Evolutionary conservation across 2,329 filamentous ascomycete genomes (phyloP), one percentile per base, ranked within the genome.

Genomic region (Didymella pinodella): DNA sequence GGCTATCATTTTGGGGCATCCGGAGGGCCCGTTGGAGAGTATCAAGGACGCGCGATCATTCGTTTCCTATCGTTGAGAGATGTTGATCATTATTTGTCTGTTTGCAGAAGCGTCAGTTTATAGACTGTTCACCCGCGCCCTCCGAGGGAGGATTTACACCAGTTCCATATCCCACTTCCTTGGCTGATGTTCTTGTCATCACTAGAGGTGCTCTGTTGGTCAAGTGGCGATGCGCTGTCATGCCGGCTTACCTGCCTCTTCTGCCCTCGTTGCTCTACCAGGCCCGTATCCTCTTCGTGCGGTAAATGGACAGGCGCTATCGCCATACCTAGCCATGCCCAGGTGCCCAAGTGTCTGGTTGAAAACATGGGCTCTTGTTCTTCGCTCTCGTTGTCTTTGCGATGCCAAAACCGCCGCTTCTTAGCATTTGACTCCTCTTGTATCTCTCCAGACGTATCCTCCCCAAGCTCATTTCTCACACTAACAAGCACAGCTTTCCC

Each of bases 1-100:
- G 28, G 68, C 68, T 14, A 71, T 71, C 25, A 59, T 71, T 14
- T 29, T 71, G 41, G 68, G 68, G 0, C 59, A 65, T 48, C 66
- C 67, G 6, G 68, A 63, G 26, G 64, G 26, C 10, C 46, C 22
- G 25, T 7, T 25, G 41, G 41, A 25, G 25, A 51, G 32, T 48
- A 54, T 41, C 46, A 43, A 59, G 20, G 16, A 44, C 16, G 41
- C 41, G 16, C 41, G 41, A 5, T 44, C 41, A 2, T 44, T 44
- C 10, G 41, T 44, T 26, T 44, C 41, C 8, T 44, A 25, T 31
- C 10, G 26, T 36, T 6, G 5, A 20, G 8, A n/a, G 3, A 16
- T 12, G 12, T 20, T 12, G n/a, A 25, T 3, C 12, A 1, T 32
- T 32, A 11, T 18, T 26, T 11, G 4, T 8, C 26, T 10, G 34